phyloP scores from a whole-genome alignment of 2,329 filamentous ascomycete species.

The Aspergillus proliferans region DNA sequence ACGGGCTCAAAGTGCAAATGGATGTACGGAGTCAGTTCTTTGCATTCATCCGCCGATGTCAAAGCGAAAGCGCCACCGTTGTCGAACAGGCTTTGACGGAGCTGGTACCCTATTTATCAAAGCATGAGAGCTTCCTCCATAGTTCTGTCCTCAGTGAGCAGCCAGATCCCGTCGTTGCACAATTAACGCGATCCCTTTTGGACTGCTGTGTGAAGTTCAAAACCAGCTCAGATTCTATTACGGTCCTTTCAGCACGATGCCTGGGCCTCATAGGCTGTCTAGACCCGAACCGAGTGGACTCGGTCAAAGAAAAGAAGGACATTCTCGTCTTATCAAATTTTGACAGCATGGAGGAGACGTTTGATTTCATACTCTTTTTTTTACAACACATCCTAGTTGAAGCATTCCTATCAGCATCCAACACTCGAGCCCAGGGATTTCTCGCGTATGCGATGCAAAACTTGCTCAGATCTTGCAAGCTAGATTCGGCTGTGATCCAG shows the following conservation, averaged over 20 bases:
- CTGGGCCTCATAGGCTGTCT: conserved; percentile 85
- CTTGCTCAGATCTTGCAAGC: conserved; percentile 69
- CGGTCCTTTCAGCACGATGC: conserved; percentile 69
- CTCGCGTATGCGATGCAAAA: conserved; percentile 94
- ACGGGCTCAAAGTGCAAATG: conserved; percentile 57
- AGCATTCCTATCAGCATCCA: conserved; percentile 83
- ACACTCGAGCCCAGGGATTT: conserved; percentile 81
- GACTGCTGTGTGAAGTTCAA: conserved; percentile 81
- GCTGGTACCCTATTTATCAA: conserved; percentile 64
- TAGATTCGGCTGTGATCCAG: conserved; percentile 53
- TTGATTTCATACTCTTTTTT: conserved; percentile 78
- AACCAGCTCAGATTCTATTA: conserved; percentile 59
- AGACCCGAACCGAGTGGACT: conserved; percentile 84
- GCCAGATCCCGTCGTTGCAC: conserved; percentile 66
- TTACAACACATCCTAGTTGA: conserved; percentile 84
- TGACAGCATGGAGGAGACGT: conserved; percentile 65
- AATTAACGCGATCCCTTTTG: conserved; percentile 69
- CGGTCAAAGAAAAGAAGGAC: conserved; percentile 68
- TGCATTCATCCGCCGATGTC: conserved; percentile 66
- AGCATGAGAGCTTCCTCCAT: conserved; percentile 72
- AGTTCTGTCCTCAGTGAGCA: conserved; percentile 75
- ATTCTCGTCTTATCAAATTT: conserved; percentile 88
- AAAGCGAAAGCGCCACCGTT: conserved; percentile 79
- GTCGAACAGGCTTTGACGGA: conserved; percentile 76
- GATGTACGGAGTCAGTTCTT: conserved; percentile 62